Base-by-base conservation (phyloP, 495 filamentous ascomycete genomes). In the Neurospora africana region DNA sequence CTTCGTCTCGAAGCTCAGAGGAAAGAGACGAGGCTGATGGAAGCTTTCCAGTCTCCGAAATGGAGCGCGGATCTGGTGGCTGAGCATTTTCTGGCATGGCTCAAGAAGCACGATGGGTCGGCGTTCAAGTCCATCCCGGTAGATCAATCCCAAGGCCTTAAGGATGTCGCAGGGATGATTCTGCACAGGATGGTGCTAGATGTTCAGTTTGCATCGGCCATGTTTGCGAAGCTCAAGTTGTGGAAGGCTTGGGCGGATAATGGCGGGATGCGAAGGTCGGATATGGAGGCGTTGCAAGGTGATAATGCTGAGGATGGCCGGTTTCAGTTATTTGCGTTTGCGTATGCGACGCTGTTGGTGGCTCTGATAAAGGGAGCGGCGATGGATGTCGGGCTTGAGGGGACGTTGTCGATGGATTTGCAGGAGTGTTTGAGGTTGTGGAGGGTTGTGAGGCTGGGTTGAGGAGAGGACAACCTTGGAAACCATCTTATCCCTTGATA, bases 381-480 rank as follows among this genome's bases (percentile, higher is more conserved):
- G 9, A 80, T 73, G 10, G 83, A 30, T 61, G 47, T 23, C n/a
- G n/a, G n/a, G 10, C 78, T 82, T 23, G 85, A 85, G 72, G 87
- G 86, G 23, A 85, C 83, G 19, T 70, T 90, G 40, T 84, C 87
- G 27, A 81, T 85, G 79, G 88, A 91, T 74, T 76, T 90, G 77
- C 86, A 89, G 76, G 89, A 90, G 72, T 90, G 87, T 72, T 72
- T 90, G 73, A 72, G 83, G 68, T 81, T 88, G 74, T 90, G 88
- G 88, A 86, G 83, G 74, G 85, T 79, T 68, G 87, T 89, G 3
- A 74, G 87, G 69, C 74, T 90, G 10, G 88, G 87, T 4, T 90
- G 74, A 47, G n/a, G 2, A 11, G 43, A 21, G n/a, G n/a, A 72
- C 67, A 11, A 21, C 44, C n/a, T 11, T 41, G 2, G 10, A 11